Evolutionary conservation across 2,329 filamentous ascomycete genomes (phyloP), one percentile per base, ranked within the genome.

Genomic region (Sporothrix brunneoviolacea): DNA sequence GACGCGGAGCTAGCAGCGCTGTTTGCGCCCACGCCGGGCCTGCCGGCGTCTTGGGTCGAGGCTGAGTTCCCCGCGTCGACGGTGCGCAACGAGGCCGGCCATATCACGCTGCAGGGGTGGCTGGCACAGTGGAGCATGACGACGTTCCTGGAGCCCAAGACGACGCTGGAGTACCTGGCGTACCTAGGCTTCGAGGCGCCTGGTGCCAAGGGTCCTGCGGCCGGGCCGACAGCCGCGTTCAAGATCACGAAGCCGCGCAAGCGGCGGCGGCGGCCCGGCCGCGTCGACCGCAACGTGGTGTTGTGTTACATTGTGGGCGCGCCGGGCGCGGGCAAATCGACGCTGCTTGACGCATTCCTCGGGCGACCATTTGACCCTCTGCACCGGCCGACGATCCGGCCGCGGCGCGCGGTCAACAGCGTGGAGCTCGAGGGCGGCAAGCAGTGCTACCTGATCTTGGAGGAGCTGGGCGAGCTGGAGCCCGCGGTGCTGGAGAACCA

Each of bases 71-170:
- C 93, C 2, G 90, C 87, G 1, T 95, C 89, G 21, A 96, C 93
- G 0, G 91, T 97, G 16, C 84, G 89, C 37, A 97, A 96, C 63
- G 93, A 98, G 68, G 89, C 88, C 8, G 93, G 93, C 0, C 82
- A 97, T 64, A 91, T 98, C 55, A 98, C 93, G 1, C 74, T 98
- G 4, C 93, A 98, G 66, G 93, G 93, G 2, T 98, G 93, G 93
- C 79, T 98, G 33, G 93, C 93, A 4, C 93, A 98, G 62, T 98
- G 93, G 93, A 96, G 91, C 65, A 98, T 98, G 93, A 98, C 93
- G 0, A 98, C 93, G 0, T 98, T 97, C 61, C 82, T 94, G 54
- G 91, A 94, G 51, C 91, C 93, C 12, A 94, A 93, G 64, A 96
- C 89, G 0, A 97, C 93, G 0, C 76, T 98, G 4, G 91, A 94